Conservation (phyloP, 129 eudicot genomes). For the Mikania micrantha region DNA sequence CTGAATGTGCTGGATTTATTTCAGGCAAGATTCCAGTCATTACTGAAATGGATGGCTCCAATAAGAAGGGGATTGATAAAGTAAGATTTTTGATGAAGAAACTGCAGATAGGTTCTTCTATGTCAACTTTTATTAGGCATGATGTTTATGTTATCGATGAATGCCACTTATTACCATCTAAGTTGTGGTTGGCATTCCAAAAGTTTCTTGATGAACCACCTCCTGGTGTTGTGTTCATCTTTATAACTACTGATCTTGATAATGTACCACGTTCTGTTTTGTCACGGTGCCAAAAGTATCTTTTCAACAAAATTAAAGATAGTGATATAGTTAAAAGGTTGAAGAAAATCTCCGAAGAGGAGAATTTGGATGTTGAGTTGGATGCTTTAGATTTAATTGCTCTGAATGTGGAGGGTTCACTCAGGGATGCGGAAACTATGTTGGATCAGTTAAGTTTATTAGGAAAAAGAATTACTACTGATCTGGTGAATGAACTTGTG, state of each 20-base stretch:
- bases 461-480: conserved; percentile 66
- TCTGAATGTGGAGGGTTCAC: conserved; percentile 83
- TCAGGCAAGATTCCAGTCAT: conserved; percentile 61
- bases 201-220: conserved; percentile 77
- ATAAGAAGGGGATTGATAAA: conserved; percentile 60
- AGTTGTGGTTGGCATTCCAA: conserved; percentile 77
- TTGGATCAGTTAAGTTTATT: conserved; percentile 89
- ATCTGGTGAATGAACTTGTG: conserved; percentile 90
- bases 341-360: conserved; percentile 65
- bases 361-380: conserved; percentile 63
- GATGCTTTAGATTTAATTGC: conserved; percentile 85
- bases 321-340: conserved; percentile 60
- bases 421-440: conserved; percentile 96
- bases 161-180: conserved; percentile 88
- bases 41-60: conserved; percentile 63
- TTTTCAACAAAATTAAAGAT: conserved; percentile 70
- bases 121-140: conserved; percentile 38
- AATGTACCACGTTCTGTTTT: conserved; percentile 72
- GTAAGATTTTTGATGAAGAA: conserved; percentile 44
- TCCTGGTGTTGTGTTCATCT: conserved; percentile 61
- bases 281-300: conserved; percentile 77
- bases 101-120: conserved; percentile 39
- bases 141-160: conserved; percentile 65
- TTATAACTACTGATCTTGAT: conserved; percentile 76
- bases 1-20: conserved; percentile 58